phyloP scores from a whole-genome alignment of 345 rosid species.

The Bruguiera gymnorhiza region DNA sequence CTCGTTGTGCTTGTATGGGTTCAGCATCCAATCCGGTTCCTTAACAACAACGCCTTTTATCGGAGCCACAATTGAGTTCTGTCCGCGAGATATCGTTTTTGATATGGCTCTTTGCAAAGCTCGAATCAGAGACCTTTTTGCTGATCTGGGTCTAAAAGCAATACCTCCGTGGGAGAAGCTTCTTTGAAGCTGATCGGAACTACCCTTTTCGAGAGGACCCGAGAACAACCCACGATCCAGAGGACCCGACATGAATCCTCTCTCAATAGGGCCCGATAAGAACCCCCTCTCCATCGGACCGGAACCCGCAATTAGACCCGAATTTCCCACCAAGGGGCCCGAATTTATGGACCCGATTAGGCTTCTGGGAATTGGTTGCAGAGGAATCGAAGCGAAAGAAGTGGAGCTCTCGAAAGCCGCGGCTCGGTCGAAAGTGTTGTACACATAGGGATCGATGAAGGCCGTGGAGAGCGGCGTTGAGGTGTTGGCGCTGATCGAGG shows the following conservation, averaged over 20 bases:
- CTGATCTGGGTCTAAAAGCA: slow-evolving; percentile 49
- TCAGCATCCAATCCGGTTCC: slow-evolving; percentile 70
- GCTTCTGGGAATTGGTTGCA: slow-evolving; percentile 78
- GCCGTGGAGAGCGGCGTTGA: slow-evolving; percentile 92
- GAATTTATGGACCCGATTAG: slow-evolving; percentile 36
- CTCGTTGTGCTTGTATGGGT: slow-evolving; percentile 49
- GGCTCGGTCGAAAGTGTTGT: slow-evolving; percentile 55
- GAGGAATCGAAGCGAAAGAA: slow-evolving; percentile 78
- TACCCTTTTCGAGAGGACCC: slow-evolving; percentile 45
- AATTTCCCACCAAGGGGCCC: slow-evolving; percentile 42
- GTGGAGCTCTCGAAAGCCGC: slow-evolving; percentile 94
- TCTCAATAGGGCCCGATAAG: slow-evolving; percentile 80
- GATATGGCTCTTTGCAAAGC: slow-evolving; percentile 69
- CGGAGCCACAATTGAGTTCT: slow-evolving; percentile 79
- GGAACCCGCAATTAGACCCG: slow-evolving; percentile 43
- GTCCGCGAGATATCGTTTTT: slow-evolving; percentile 62
- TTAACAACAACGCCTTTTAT: slow-evolving; percentile 48
- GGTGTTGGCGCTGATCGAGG: slow-evolving; percentile 93
- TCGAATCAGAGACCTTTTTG: slow-evolving; percentile 59
- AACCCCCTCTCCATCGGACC: slow-evolving; percentile 75
- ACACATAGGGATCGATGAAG: slow-evolving; percentile 57
- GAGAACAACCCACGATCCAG: slow-evolving; percentile 58
- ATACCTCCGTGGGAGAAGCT: slow-evolving; percentile 80
- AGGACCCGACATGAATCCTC: slow-evolving; percentile 92
- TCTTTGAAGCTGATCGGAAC: slow-evolving; percentile 58